Evolutionary conservation across 1,139 yeast species (phyloP), one percentile per base, ranked within the genome.

Genomic region (Pichia sp.): DNA sequence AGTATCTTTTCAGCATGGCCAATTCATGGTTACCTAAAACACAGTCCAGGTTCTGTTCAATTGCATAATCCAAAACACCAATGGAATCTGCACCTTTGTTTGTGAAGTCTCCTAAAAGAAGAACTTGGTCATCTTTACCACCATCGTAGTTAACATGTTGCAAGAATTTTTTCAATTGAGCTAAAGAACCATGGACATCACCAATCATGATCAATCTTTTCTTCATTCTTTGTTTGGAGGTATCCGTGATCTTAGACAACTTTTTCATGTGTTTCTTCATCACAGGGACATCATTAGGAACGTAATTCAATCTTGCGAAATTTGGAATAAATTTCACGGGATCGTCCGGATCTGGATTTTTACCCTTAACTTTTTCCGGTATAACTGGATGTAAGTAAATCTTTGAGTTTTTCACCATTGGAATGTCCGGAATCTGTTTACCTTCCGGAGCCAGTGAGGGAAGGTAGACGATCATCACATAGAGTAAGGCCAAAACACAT

Each of bases 11-110:
- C 53, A 86, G 59, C 17, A 83, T 75, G 53, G 78, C 80, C 56
- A 82, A 74, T 62, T 91, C 98, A 65, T 91, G 96, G 68, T 91
- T 91, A 0, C 98, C 98, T 53, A 94, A 68, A 3, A 91, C 80
- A 63, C 96, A 90, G 43, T 79, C 80, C 17, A 86, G 75, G 4
- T 76, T 67, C 53, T 81, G 67, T n/a, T 75, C 68, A 40, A 82
- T 75, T 38, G 88, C 82, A 57, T 68, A 83, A 50, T 89, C 85
- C 27, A 89, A 63, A 5, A 89, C 88, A 45, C 76, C 79, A 14
- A 77, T 53, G 1, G 96, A 85, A 52, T 85, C 81, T 1, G 87
- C 85, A 0, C 98, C 98, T 63, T 90, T 91, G 48, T 91, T 75
- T 28, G 87, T 73, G 63, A 90, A 87, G 61, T 91, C 98, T 3